Percentiles rank a stretch among this genome's conserved stretches.
Conservation (phyloP, 2,329 filamentous ascomycete species). For the Colletotrichum eremochloae region DNA sequence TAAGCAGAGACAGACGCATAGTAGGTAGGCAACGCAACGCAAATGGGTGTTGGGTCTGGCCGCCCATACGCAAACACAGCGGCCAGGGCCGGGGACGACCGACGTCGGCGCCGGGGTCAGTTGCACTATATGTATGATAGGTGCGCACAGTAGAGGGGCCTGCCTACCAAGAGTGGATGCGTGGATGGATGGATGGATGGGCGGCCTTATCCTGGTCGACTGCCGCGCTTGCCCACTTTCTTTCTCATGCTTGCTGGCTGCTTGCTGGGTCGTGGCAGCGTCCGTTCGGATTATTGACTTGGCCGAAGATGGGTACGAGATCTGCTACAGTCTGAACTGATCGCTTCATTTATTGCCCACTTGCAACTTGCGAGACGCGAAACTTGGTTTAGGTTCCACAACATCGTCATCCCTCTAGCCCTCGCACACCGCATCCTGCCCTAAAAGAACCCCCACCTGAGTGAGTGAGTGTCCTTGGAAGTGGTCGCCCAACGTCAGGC, state of each 20-base stretch:
- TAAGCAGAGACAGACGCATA: too few species aligned
- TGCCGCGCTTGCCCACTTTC: background rate
- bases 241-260: background rate
- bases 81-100: conserved; percentile 27
- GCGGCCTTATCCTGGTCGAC: conserved; percentile 12
- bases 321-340: conserved; percentile 33
- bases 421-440: conserved; percentile 33
- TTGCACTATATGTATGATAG: background rate
- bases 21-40: too few species aligned
- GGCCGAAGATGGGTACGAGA: conserved; percentile 23
- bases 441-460: too few species aligned
- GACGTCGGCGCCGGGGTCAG: conserved; percentile 35
- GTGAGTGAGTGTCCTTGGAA: conserved; percentile 15
- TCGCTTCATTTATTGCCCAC: conserved; percentile 28
- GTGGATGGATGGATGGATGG: background rate
- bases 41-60: too few species aligned
- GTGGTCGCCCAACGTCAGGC: conserved; percentile 21
- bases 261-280: conserved; percentile 7
- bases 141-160: background rate
- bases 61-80: background rate
- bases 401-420: conserved; percentile 28
- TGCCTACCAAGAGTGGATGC: conserved; percentile 21
- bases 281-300: background rate
- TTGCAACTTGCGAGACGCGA: conserved; percentile 16
- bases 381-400: conserved; percentile 33